Percentiles rank a stretch among this genome's conserved stretches.
Conservation (phyloP, 1,284 basidiomycete genomes). For the Leccinum cinnamomeum region DNA sequence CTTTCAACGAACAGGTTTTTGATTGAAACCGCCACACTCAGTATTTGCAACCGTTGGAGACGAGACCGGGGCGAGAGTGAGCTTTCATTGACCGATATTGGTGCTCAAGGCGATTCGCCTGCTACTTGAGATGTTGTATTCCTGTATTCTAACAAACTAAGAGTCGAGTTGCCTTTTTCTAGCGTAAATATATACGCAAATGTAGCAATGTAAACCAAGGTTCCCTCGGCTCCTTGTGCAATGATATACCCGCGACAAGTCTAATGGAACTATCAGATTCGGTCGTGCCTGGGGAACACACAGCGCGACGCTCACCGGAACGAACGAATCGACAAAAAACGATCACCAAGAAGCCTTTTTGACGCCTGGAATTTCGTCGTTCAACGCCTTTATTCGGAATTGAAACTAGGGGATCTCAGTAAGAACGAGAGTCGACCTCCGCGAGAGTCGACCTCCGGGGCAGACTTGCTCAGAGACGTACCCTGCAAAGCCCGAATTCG, state of each 20-base stretch:
- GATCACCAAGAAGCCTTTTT: slow-evolving; percentile 86
- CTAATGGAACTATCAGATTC: slow-evolving; percentile 1
- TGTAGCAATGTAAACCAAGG: slow-evolving; percentile 1
- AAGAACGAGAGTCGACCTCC: not conserved
- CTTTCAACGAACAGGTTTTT: slow-evolving; percentile 53
- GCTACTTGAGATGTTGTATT: slow-evolving; percentile 19
- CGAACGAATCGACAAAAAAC: not conserved
- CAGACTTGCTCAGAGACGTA: slow-evolving; percentile 45
- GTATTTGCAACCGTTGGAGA: slow-evolving; percentile 73
- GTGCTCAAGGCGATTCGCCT: slow-evolving; percentile 44
- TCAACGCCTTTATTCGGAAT: slow-evolving; percentile 82
- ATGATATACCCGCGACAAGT: not conserved
- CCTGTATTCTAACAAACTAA: slow-evolving; percentile 18
- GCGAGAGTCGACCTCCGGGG: not conserved
- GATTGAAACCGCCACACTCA: slow-evolving; percentile 63
- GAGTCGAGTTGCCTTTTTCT: slow-evolving; percentile 3
- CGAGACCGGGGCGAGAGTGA: slow-evolving; percentile 71
- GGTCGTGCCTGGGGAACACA: not conserved
- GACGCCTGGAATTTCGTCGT: slow-evolving; percentile 82
- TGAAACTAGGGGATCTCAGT: slow-evolving; percentile 61
- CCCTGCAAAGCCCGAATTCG: slow-evolving; percentile 87
- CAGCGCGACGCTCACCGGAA: not conserved
- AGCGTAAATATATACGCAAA: slow-evolving; percentile 7
- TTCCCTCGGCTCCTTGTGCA: not conserved
- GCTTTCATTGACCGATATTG: slow-evolving; percentile 55